A percentile compares a stretch with the other conserved stretches of the same genome.
These are phyloP conservation scores for Hypoxylon sp. DNA, from an alignment of 2,329 filamentous ascomycete species.

Conservation along the genomic window DNA sequence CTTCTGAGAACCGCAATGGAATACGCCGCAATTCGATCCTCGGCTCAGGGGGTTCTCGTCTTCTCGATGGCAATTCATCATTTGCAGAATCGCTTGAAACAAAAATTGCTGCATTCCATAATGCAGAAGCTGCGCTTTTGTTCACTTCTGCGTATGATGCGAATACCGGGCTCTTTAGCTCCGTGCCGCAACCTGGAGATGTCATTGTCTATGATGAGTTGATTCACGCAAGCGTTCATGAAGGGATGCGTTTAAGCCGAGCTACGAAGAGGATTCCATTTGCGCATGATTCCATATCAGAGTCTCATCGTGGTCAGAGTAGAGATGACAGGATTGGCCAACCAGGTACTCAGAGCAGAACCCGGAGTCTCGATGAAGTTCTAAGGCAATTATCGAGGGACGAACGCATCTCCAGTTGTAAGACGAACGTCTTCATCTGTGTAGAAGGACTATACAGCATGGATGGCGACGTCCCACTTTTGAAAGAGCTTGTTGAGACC, in stretches of 20 bases:
- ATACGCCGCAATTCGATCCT: conserved; percentile 33
- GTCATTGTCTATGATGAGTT: conserved; percentile 80
- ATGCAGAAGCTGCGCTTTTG: conserved; percentile 62
- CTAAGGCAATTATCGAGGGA: conserved; percentile 49
- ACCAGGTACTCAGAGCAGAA: conserved; percentile 22
- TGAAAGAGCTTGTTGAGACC: conserved; percentile 71
- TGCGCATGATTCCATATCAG: conserved; percentile 67
- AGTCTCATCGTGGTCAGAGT: conserved; percentile 4
- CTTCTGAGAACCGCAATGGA: conserved; percentile 8
- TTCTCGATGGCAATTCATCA: conserved; percentile 66
- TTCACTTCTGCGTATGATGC: conserved; percentile 77
- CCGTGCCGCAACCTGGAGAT: conserved; percentile 72
- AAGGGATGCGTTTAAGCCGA: conserved; percentile 79
- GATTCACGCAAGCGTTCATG: conserved; percentile 83
- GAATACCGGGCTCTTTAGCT: conserved; percentile 74
- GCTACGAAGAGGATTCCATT: conserved; percentile 67
- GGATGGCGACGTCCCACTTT: conserved; percentile 81
- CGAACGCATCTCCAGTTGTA: conserved; percentile 30
- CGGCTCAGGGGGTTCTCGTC: conserved; percentile 68
- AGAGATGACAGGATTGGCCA: conserved; percentile 47
- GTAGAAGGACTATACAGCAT: conserved; percentile 84
- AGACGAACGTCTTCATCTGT: conserved; percentile 74
- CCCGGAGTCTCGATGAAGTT: conserved; percentile 51
- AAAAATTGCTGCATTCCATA: conserved; percentile 64
- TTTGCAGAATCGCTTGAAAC: conserved; percentile 63